Evolutionary conservation across 208 protist genomes (phyloP).

Genomic region (Acanthamoeba triangularis): DNA sequence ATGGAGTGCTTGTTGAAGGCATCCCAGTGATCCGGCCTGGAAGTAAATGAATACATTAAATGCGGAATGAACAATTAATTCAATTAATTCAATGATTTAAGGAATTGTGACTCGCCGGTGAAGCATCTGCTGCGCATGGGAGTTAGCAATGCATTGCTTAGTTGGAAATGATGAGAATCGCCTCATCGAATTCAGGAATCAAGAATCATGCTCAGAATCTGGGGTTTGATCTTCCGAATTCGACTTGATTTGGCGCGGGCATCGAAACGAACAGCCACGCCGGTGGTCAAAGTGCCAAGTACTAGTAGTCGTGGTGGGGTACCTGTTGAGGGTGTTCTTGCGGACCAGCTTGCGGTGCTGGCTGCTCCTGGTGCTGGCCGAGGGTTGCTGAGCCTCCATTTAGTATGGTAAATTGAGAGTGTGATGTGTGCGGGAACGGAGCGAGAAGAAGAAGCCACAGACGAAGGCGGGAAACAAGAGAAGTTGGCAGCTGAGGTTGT

Average conservation of each 20-base stretch:
- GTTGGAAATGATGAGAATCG: no score
- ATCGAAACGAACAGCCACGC: no score
- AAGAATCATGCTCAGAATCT: no score
- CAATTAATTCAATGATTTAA: neutral
- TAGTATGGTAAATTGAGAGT: no score
- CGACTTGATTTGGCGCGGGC: no score
- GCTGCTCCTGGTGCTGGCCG: neutral
- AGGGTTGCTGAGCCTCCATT: neutral
- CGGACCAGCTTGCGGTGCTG: constrained; percentile 9
- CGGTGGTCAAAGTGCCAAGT: neutral
- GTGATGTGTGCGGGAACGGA: no score
- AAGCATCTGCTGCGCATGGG: no score
- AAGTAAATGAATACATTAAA: neutral
- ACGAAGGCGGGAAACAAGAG: neutral
- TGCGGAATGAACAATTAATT: neutral
- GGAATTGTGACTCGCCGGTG: no score
- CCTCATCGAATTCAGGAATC: neutral
- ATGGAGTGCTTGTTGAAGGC: constrained; percentile 13
- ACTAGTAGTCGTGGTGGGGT: neutral
- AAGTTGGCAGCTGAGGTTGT: no score
- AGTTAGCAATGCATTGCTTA: no score
- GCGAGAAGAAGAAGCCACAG: no score
- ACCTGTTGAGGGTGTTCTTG: constrained; percentile 31
- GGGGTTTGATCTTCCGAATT: no score
- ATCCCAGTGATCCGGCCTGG: neutral